Percentiles rank a stretch among this genome's conserved stretches.
Evolutionary conservation across 768 basidiomycete genomes (phyloP).

Genomic region (Favolaschia claudopus): DNA sequence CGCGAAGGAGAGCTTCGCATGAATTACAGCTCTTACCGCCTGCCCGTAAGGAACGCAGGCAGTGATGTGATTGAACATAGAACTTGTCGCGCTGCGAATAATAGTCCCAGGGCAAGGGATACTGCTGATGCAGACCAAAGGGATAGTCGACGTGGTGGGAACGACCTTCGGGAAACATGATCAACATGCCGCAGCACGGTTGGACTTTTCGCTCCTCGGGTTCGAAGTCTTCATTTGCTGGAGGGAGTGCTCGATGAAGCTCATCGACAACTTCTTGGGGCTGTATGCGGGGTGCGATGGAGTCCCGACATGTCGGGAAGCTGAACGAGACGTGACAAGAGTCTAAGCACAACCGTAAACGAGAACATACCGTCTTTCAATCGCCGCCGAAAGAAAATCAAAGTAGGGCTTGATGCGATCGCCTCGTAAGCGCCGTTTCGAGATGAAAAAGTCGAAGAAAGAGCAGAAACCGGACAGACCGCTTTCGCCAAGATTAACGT

Average conservation of each 20-base stretch:
- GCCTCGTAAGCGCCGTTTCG: background rate
- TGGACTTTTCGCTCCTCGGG: too few relatives aligned
- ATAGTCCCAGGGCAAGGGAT: background rate
- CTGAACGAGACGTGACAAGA: too few relatives aligned
- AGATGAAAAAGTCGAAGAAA: background rate
- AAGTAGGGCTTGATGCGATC: too few relatives aligned
- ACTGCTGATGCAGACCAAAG: background rate
- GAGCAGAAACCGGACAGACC: background rate
- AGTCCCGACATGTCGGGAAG: too few relatives aligned
- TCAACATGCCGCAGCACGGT: background rate
- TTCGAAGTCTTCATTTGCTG: too few relatives aligned
- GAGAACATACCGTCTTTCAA: too few relatives aligned
- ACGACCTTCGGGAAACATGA: background rate
- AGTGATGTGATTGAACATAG: background rate
- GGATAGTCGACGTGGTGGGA: slow-evolving; percentile 2
- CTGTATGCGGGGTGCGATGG: too few relatives aligned
- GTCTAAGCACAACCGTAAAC: too few relatives aligned
- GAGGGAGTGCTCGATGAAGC: too few relatives aligned
- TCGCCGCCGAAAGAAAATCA: too few relatives aligned
- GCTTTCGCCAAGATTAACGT: background rate
- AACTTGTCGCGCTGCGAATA: background rate
- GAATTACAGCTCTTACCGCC: background rate
- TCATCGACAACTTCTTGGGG: too few relatives aligned
- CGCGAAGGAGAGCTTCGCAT: background rate
- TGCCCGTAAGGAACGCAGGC: background rate